phyloP scores from a whole-genome alignment of 441 rosid species.

The Jatropha multifida region DNA sequence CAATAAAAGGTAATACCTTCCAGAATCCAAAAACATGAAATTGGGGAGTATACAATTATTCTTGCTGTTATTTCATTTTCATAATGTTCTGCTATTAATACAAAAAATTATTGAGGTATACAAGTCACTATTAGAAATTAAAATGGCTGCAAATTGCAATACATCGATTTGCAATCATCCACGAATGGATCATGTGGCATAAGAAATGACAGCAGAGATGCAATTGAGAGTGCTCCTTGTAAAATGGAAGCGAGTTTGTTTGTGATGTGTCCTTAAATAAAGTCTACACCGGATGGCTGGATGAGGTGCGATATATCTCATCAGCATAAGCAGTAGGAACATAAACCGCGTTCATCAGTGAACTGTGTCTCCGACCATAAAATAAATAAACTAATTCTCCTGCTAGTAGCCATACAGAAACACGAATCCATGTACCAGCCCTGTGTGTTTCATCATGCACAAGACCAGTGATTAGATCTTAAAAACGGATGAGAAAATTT shows the following conservation, averaged over 20 bases:
- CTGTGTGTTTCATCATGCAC: conserved; percentile 24
- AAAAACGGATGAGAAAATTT: neutral
- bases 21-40: too few relatives aligned
- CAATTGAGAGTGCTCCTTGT: neutral
- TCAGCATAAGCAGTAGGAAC: conserved; percentile 42
- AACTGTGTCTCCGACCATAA: conserved; percentile 65
- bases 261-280: neutral
- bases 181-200: neutral
- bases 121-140: neutral
- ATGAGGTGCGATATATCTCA: conserved; percentile 36
- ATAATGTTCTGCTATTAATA: too few relatives aligned
- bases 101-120: neutral
- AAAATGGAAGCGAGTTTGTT: neutral
- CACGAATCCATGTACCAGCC: conserved; percentile 69
- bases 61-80: neutral
- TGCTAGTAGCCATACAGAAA: conserved; percentile 57
- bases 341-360: conserved; percentile 42
- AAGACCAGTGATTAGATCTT: neutral
- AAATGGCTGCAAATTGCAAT: neutral
- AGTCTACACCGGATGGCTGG: conserved; percentile 29
- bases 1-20: too few relatives aligned
- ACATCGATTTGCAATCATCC: neutral
- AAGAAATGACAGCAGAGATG: neutral
- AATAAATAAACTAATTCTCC: conserved; percentile 56
- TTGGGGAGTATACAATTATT: neutral